These are phyloP conservation scores for Trametes punicea DNA, from an alignment of 768 basidiomycete genomes.

Conservation along the genomic window DNA sequence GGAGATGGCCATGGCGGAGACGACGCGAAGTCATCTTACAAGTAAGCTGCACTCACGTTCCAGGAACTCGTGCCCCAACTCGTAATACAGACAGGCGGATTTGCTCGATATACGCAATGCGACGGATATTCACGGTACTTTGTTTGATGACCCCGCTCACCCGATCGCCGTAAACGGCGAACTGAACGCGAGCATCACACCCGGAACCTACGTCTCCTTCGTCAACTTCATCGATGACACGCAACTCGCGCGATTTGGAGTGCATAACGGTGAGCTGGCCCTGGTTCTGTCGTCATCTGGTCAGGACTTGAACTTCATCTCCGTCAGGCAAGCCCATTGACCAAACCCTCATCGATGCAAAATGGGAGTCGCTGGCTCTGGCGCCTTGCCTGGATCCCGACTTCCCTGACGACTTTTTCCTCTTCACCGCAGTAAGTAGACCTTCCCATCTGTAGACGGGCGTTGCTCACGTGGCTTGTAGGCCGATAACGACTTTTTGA, in stretches of 20 bases:
- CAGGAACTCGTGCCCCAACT: neutral
- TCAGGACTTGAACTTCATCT: neutral
- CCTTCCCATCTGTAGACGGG: neutral
- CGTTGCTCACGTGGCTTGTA: conserved; percentile 17
- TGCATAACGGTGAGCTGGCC: conserved; percentile 55
- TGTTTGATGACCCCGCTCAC: conserved; percentile 51
- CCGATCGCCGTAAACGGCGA: conserved; percentile 50
- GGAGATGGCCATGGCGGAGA: conserved; percentile 56
- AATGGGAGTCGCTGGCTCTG: conserved; percentile 66
- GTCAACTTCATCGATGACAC: conserved; percentile 50
- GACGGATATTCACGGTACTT: conserved; percentile 56
- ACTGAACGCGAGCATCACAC: conserved; percentile 43
- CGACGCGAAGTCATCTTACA: conserved; percentile 48
- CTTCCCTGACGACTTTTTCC: conserved; percentile 63
- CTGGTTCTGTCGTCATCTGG: neutral
- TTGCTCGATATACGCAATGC: conserved; percentile 54
- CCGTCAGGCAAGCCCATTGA: conserved; percentile 45
- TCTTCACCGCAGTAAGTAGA: conserved; percentile 54
- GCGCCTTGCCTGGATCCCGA: conserved; percentile 48
- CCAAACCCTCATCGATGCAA: conserved; percentile 53
- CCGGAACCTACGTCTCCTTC: conserved; percentile 55
- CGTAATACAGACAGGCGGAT: conserved; percentile 47
- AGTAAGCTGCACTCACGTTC: conserved; percentile 33
- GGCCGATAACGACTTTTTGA: conserved; percentile 66
- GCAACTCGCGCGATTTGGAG: conserved; percentile 57